A percentile compares a stretch with the other conserved stretches of the same genome.
Evolutionary conservation across 2,329 filamentous ascomycete species (phyloP).

Genomic region (Gremmenia infestans): DNA sequence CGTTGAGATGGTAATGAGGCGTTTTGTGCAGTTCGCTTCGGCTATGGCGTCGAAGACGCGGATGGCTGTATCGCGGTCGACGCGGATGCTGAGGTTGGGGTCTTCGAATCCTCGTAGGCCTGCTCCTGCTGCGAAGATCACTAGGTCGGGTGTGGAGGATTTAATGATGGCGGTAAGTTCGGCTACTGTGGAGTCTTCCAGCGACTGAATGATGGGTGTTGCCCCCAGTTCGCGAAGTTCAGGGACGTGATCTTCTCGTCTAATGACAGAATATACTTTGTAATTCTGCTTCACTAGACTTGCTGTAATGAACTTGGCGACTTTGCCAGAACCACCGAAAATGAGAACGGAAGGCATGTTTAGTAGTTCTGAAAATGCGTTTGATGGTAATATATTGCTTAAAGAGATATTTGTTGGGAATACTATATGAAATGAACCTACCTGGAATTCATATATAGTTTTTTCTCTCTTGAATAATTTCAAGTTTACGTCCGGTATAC

Average conservation of each 20-base stretch:
- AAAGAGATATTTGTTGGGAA: not conserved
- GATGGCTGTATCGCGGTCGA: conserved; percentile 43
- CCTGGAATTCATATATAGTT: not conserved
- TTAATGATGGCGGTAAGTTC: conserved; percentile 36
- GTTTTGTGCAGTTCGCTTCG: conserved; percentile 33
- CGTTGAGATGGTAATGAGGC: conserved; percentile 43
- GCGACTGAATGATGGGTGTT: conserved; percentile 38
- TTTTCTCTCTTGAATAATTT: not conserved
- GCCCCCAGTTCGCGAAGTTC: conserved; percentile 37
- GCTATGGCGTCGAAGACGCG: conserved; percentile 41
- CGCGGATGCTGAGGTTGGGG: conserved; percentile 37
- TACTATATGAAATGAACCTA: conserved; percentile 1
- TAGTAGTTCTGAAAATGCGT: conserved; percentile 1
- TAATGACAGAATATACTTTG: conserved; percentile 12
- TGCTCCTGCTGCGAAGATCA: conserved; percentile 33
- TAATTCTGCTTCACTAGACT: conserved; percentile 10
- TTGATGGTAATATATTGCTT: conserved; percentile 1
- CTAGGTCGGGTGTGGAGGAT: conserved; percentile 28
- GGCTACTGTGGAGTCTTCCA: conserved; percentile 35
- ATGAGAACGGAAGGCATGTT: conserved; percentile 18
- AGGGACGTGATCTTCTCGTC: conserved; percentile 27
- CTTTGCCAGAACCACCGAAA: conserved; percentile 15
- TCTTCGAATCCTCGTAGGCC: conserved; percentile 27
- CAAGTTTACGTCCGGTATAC: conserved; percentile 1
- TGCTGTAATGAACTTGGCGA: conserved; percentile 14